Percentiles rank a stretch among this genome's conserved stretches.
Conservation (phyloP, 75 land plant species). For the Pseudotsuga menziesii region DNA sequence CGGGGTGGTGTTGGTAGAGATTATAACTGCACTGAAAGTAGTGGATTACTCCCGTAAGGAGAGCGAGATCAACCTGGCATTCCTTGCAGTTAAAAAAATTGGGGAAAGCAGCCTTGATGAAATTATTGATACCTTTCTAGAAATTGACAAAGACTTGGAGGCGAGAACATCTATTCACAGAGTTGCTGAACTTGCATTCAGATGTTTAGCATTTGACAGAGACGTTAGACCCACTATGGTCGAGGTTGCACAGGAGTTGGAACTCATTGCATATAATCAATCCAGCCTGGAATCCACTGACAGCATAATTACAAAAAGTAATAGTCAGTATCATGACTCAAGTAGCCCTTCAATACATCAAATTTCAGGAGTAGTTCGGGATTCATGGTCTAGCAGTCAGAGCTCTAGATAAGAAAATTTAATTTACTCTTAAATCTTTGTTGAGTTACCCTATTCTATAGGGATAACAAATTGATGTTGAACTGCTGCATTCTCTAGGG, state of each 20-base stretch:
- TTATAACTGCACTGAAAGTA: constrained; percentile 36
- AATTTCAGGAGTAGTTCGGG: not conserved
- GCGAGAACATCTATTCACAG: constrained; percentile 14
- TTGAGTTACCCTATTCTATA: too few relatives aligned
- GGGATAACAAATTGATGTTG: too few relatives aligned
- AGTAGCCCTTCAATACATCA: not conserved
- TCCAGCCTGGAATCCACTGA: not conserved
- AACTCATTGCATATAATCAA: not conserved
- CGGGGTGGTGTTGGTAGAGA: constrained; percentile 41
- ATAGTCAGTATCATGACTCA: too few relatives aligned
- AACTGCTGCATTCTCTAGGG: too few relatives aligned
- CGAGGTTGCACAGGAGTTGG: constrained; percentile 24
- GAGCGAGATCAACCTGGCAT: constrained; percentile 27
- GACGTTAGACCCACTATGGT: constrained; percentile 32
- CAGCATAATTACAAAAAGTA: too few relatives aligned
- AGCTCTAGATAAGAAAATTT: not conserved
- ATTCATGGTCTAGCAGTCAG: not conserved
- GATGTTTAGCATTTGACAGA: constrained; percentile 28
- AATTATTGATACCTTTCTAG: constrained; percentile 26
- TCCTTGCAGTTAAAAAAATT: constrained; percentile 20
- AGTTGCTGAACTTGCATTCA: constrained; percentile 39
- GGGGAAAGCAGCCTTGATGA: constrained; percentile 19
- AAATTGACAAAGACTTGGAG: not conserved
- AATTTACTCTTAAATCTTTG: too few relatives aligned
- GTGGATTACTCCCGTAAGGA: constrained; percentile 31